These are phyloP conservation scores for Metschnikowia noctiluminum DNA, from an alignment of 805 yeast species.

Conservation along the genomic window DNA sequence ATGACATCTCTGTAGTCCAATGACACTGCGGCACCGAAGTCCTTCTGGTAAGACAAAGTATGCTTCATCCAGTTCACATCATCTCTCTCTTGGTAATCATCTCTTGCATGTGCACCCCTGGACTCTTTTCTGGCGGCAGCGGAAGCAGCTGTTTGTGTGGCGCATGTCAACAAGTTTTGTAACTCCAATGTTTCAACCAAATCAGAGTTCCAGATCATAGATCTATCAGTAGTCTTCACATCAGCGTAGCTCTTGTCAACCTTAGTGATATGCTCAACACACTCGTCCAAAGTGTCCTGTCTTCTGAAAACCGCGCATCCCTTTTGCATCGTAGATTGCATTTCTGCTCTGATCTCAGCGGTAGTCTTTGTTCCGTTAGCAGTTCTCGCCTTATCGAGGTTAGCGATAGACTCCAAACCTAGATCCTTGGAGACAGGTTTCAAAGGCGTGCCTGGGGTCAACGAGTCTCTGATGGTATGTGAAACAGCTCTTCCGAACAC, in stretches of 20 bases:
- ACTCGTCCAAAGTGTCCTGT: constrained; percentile 86
- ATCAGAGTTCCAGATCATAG: constrained; percentile 99
- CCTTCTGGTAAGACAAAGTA: constrained; percentile 85
- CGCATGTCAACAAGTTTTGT: constrained; percentile 95
- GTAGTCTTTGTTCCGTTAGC: constrained; percentile 82
- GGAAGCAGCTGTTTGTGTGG: constrained; percentile 89
- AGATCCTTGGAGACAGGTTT: constrained; percentile 78
- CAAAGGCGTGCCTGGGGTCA: constrained; percentile 87
- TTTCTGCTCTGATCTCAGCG: constrained; percentile 81
- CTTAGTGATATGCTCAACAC: constrained; percentile 73
- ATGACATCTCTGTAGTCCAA: constrained; percentile 87
- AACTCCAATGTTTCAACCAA: constrained; percentile 93
- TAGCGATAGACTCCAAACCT: constrained; percentile 86
- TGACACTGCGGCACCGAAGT: constrained; percentile 64
- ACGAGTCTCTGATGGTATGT: constrained; percentile 79
- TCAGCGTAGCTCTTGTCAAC: constrained; percentile 74
- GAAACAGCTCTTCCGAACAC: constrained; percentile 99
- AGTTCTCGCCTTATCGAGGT: constrained; percentile 83
- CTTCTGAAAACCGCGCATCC: constrained; percentile 97
- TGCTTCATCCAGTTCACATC: constrained; percentile 98
- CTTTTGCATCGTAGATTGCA: constrained; percentile 96
- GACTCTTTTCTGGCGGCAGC: constrained; percentile 97
- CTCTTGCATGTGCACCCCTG: constrained; percentile 99
- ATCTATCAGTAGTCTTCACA: constrained; percentile 88
- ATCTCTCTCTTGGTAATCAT: constrained; percentile 94